A percentile compares a stretch with the other conserved stretches of the same genome.
These are phyloP conservation scores for Fistulinella staudtii DNA, from an alignment of 1,284 basidiomycete genomes.

Conservation along the genomic window DNA sequence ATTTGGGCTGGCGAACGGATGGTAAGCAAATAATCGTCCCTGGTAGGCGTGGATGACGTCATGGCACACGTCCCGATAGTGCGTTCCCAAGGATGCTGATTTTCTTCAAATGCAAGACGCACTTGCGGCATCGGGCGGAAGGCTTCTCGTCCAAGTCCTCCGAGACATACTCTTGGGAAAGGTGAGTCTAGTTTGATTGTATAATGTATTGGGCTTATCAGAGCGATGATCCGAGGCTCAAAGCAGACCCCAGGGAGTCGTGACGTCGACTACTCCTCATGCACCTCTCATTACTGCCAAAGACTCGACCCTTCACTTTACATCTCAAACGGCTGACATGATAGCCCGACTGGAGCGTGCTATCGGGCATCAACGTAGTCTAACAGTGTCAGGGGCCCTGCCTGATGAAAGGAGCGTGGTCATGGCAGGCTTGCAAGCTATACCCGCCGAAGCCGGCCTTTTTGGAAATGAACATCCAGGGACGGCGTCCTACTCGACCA, in stretches of 20 bases:
- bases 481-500: slow-evolving; percentile 17
- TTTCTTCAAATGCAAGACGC: slow-evolving; percentile 58
- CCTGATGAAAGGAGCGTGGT: slow-evolving; percentile 37
- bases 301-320: slow-evolving; percentile 58
- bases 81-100: slow-evolving; percentile 33
- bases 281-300: slow-evolving; percentile 18
- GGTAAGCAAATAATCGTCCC: slow-evolving; percentile 11
- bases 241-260: slow-evolving; percentile 43
- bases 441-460: slow-evolving; percentile 5
- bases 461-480: slow-evolving; percentile 7
- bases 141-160: slow-evolving; percentile 61
- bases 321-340: slow-evolving; percentile 48
- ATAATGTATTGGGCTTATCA: background rate
- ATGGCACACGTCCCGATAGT: slow-evolving; percentile 31
- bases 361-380: slow-evolving; percentile 40
- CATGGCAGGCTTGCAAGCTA: slow-evolving; percentile 19
- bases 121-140: slow-evolving; percentile 65
- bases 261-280: slow-evolving; percentile 38
- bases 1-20: slow-evolving; percentile 50
- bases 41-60: slow-evolving; percentile 55
- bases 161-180: slow-evolving; percentile 51
- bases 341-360: slow-evolving; percentile 63
- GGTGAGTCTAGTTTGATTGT: slow-evolving; percentile 35
- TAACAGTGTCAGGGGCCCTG: slow-evolving; percentile 44
- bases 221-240: slow-evolving; percentile 36